Evolutionary conservation across 2,329 filamentous ascomycete genomes (phyloP), one percentile per base, ranked within the genome.

Genomic region (Phaeomoniella chlamydospora): DNA sequence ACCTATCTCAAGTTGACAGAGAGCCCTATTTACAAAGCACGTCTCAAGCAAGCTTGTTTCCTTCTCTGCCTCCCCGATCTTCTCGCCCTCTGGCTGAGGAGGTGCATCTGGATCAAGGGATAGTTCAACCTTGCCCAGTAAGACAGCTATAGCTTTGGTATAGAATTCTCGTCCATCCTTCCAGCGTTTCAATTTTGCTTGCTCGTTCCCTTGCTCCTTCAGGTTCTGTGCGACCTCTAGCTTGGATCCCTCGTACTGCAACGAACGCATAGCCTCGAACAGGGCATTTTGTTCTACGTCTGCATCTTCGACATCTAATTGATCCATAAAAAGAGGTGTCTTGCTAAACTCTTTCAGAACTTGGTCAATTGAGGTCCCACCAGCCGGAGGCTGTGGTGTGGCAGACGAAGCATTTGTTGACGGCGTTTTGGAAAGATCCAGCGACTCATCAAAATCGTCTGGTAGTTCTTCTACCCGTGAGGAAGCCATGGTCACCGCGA

Each of bases 261-360:
- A 65, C 0, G 90, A 88, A 53, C 83, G 80, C 41, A 98, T 68
- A 1, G 90, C 92, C 48, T 92, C 86, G 1, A 94, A 67, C 46
- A 82, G 77, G 42, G 80, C 67, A 51, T 94, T 94, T 44, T 92
- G 81, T 48, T 83, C 68, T 39, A 59, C 61, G 62, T 39, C 29
- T 39, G 30, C 43, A 30, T 14, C 30, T 38, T 29, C 69, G 40
- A 72, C 69, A 39, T 72, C 83, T 19, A 94, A 68, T 46, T 83
- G 78, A 18, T 86, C 96, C 90, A 98, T 98, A 67, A 98, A 98
- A 26, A 98, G 70, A 4, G 90, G 90, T 33, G 72, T 68, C 44
- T 75, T 73, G 50, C 80, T 80, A 59, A 83, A 65, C 48, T 79
- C 72, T 33, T 65, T 61, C 29, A 77, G 50, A 22, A 82, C 59